Conservation (phyloP, 2,329 filamentous ascomycete genomes). For the Cordyceps pruinosa region DNA sequence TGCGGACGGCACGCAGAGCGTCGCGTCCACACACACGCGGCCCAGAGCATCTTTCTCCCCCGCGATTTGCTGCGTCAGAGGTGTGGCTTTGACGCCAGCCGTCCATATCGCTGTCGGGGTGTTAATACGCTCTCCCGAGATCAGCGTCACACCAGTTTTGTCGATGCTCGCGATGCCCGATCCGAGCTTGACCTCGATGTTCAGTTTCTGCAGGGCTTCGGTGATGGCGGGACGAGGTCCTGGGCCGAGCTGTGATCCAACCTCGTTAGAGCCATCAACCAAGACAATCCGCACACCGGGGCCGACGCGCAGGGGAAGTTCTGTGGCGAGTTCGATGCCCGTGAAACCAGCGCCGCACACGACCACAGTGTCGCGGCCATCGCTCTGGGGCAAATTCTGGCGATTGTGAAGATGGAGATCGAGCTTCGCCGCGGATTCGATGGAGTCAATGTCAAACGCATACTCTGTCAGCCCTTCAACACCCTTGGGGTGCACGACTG, state of each 20-base stretch:
- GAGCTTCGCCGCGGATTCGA: slow-evolving; percentile 21
- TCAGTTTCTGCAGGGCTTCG: slow-evolving; percentile 23
- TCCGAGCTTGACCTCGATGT: slow-evolving; percentile 25
- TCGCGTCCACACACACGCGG: slow-evolving; percentile 24
- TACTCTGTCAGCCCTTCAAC: slow-evolving; percentile 26
- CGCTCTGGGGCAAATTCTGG: slow-evolving; percentile 16
- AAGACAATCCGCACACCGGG: slow-evolving; percentile 19
- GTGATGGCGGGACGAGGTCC: slow-evolving; percentile 27
- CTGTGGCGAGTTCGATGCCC: slow-evolving; percentile 26
- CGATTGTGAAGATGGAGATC: slow-evolving; percentile 25
- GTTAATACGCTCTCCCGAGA: slow-evolving; percentile 26
- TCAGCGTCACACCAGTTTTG: slow-evolving; percentile 19
- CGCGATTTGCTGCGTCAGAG: slow-evolving; percentile 27
- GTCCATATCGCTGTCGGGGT: slow-evolving; percentile 31
- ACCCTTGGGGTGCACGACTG: slow-evolving; percentile 21
- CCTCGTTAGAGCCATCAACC: slow-evolving; percentile 21
- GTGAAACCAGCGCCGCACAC: slow-evolving; percentile 30
- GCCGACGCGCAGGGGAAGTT: slow-evolving; percentile 24
- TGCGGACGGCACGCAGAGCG: slow-evolving; percentile 20
- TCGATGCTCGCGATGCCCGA: slow-evolving; percentile 21
- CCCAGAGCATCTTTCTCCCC: slow-evolving; percentile 22
- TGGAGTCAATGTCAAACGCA: slow-evolving; percentile 28
- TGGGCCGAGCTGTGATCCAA: slow-evolving; percentile 28
- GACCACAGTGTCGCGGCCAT: slow-evolving; percentile 27
- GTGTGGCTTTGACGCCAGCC: slow-evolving; percentile 26